phyloP scores from a whole-genome alignment of 163 green algal species.

The Scenedesmus sp. region DNA sequence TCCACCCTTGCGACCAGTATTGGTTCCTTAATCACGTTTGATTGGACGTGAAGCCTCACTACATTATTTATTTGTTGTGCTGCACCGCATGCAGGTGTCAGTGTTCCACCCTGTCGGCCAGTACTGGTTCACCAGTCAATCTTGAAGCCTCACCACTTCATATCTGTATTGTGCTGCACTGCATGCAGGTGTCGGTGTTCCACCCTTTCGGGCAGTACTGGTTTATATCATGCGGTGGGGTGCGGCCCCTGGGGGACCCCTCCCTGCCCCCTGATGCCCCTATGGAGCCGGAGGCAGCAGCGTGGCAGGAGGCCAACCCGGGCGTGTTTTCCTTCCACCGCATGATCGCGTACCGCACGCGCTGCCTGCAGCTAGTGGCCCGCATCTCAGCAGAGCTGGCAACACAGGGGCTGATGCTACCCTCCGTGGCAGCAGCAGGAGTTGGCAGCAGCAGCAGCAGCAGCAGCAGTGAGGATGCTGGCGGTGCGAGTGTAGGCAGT shows the following conservation, averaged over 20 bases:
- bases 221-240: conserved; percentile 24
- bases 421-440: conserved; percentile 2
- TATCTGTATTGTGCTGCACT: neutral
- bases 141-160: too few species aligned
- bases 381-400: neutral
- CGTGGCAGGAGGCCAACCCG: conserved; percentile 29
- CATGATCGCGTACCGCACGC: conserved; percentile 45
- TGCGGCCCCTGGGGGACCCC: neutral
- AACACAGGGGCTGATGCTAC: conserved; percentile 24
- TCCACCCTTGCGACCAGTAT: too few species aligned
- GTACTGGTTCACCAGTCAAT: too few species aligned
- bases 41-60: too few species aligned
- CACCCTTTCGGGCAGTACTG: conserved; percentile 40
- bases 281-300: neutral
- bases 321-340: conserved; percentile 46
- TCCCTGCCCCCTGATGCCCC: neutral
- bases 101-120: too few species aligned
- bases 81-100: too few species aligned
- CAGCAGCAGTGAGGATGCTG: neutral
- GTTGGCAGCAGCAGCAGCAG: neutral
- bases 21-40: too few species aligned
- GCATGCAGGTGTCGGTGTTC: conserved; percentile 13
- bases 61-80: too few species aligned
- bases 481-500: neutral
- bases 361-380: conserved; percentile 14